These are phyloP conservation scores for Neurospora africana DNA, from an alignment of 495 filamentous ascomycete genomes.

Conservation along the genomic window DNA sequence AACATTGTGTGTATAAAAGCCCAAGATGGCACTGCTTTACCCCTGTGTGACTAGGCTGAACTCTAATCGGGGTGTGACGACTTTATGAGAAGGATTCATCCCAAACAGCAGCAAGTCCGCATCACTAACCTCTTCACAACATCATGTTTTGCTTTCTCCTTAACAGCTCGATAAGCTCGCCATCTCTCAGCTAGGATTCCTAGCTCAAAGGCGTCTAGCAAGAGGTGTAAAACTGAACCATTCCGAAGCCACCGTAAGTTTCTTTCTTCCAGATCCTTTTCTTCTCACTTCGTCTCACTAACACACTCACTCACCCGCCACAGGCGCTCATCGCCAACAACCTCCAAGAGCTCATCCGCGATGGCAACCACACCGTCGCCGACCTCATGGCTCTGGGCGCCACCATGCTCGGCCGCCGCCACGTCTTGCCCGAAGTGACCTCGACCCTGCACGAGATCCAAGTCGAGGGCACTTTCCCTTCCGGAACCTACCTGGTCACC, in stretches of 20 bases:
- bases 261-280: background rate
- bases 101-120: background rate
- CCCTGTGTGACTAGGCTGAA: background rate
- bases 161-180: constrained; percentile 87
- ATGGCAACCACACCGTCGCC: constrained; percentile 86
- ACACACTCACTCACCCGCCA: background rate
- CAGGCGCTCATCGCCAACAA: constrained; percentile 84
- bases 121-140: constrained; percentile 4
- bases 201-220: constrained; percentile 84
- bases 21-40: background rate
- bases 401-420: constrained; percentile 87
- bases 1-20: background rate
- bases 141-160: constrained; percentile 1
- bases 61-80: background rate
- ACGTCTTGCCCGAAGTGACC: constrained; percentile 77
- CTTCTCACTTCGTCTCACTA: background rate
- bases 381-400: constrained; percentile 88
- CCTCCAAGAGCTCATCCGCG: constrained; percentile 93
- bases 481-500: constrained; percentile 89
- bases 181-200: constrained; percentile 78
- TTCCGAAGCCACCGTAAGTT: constrained; percentile 71
- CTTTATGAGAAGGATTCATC: background rate
- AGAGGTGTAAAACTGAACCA: constrained; percentile 86
- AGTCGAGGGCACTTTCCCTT: constrained; percentile 88
- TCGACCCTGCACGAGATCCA: constrained; percentile 71